A percentile compares a stretch with the other conserved stretches of the same genome.
phyloP scores from a whole-genome alignment of 2,329 filamentous ascomycete genomes.

The Sporothrix protearum region DNA sequence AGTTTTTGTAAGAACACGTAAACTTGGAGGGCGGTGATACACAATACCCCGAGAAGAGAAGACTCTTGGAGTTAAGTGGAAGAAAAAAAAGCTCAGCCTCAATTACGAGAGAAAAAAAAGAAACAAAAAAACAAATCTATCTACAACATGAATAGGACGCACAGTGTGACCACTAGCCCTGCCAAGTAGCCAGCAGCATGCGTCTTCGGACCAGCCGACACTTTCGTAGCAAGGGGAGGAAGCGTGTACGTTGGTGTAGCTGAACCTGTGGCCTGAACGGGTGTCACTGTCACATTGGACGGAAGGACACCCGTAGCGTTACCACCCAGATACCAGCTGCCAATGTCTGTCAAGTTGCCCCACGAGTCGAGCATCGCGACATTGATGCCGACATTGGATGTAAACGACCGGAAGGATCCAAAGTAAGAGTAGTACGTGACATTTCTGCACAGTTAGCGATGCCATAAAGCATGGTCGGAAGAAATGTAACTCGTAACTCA shows the following conservation, averaged over 20 bases:
- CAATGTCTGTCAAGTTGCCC: constrained; percentile 70
- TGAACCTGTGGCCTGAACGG: not conserved
- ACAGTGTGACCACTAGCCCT: not conserved
- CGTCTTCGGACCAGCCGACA: not conserved
- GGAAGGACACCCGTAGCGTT: constrained; percentile 45
- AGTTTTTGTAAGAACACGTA: too few species aligned
- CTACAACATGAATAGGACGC: not conserved
- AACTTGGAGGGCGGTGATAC: too few species aligned
- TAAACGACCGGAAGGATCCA: constrained; percentile 65
- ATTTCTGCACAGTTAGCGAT: constrained; percentile 35
- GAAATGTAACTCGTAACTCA: too few species aligned
- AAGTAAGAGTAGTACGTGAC: constrained; percentile 71
- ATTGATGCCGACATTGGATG: constrained; percentile 71
- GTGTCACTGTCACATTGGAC: constrained; percentile 17
- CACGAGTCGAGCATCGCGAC: constrained; percentile 64
- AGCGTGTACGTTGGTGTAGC: constrained; percentile 8
- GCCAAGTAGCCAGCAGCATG: not conserved
- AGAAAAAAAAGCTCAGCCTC: too few species aligned
- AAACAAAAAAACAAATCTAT: not conserved
- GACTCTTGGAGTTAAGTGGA: too few species aligned
- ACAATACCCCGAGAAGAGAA: too few species aligned
- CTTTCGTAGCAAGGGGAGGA: not conserved
- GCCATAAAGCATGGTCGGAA: too few species aligned
- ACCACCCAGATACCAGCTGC: constrained; percentile 67
- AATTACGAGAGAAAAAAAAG: too few species aligned